Conservation (phyloP, 148 eudicot genomes). For the Euryodendron excelsum region DNA sequence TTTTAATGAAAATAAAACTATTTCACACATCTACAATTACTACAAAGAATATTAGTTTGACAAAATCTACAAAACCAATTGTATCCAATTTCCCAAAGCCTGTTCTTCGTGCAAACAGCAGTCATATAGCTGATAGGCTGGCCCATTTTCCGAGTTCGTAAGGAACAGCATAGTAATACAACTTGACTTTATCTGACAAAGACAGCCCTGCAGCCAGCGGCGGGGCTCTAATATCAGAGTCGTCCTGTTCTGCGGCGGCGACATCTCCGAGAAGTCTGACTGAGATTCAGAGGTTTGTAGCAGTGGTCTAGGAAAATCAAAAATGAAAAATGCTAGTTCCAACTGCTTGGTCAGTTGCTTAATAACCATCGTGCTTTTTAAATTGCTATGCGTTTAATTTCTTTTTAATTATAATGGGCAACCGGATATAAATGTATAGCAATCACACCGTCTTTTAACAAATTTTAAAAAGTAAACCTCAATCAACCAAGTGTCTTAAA, state of each 20-base stretch:
- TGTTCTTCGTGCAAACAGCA: constrained; percentile 17
- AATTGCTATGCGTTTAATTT: no score
- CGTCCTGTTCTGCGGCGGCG: constrained; percentile 72
- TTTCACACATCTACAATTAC: constrained; percentile 9
- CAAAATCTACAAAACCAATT: constrained; percentile 9
- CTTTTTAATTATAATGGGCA: no score
- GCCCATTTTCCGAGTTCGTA: constrained; percentile 97
- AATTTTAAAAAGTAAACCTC: no score
- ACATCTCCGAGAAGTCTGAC: constrained; percentile 80
- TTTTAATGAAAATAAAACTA: background rate
- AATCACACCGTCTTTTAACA: no score
- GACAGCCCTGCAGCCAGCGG: constrained; percentile 72
- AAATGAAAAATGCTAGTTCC: no score
- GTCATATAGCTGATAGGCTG: constrained; percentile 52
- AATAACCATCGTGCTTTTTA: no score
- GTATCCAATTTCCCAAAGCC: background rate
- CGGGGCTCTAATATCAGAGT: constrained; percentile 46
- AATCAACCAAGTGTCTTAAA: no score
- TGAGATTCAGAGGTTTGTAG: constrained; percentile 62
- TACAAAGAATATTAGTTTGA: constrained; percentile 19
- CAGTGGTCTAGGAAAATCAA: constrained; percentile 79
- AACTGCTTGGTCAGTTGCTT: no score
- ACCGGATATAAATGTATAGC: no score
- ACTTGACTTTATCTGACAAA: constrained; percentile 70
- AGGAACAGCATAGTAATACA: constrained; percentile 85